These are phyloP conservation scores for Berkeleyomyces rouxiae DNA, from an alignment of 2,329 filamentous ascomycete species.

Conservation along the genomic window DNA sequence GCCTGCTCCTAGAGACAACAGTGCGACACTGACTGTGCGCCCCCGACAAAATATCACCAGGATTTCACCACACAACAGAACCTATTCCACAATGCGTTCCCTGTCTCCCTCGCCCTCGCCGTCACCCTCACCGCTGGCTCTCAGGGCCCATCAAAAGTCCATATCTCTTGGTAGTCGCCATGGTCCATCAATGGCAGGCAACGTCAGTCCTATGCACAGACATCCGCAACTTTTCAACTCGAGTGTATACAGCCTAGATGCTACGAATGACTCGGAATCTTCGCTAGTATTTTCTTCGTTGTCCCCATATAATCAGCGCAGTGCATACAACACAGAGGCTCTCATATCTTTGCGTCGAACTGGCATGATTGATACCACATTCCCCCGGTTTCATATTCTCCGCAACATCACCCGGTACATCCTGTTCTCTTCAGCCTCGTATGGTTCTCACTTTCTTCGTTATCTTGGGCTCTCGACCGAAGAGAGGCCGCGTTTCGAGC, in stretches of 20 bases:
- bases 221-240: conserved; percentile 20
- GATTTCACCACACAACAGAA: conserved; percentile 16
- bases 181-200: background rate
- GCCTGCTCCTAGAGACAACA: conserved; percentile 16
- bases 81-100: background rate
- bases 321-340: conserved; percentile 32
- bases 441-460: conserved; percentile 46
- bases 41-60: conserved; percentile 1
- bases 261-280: conserved; percentile 34
- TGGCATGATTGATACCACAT: conserved; percentile 40
- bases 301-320: conserved; percentile 29
- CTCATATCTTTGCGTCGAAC: conserved; percentile 33
- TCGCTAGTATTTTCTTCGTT: conserved; percentile 32
- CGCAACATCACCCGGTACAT: conserved; percentile 48
- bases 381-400: conserved; percentile 41
- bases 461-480: conserved; percentile 42
- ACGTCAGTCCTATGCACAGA: background rate
- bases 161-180: conserved; percentile 6
- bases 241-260: conserved; percentile 44
- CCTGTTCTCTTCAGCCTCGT: conserved; percentile 49
- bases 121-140: background rate
- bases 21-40: background rate
- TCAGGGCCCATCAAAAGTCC: conserved; percentile 2
- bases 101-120: conserved; percentile 10
- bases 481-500: conserved; percentile 23